Evolutionary conservation across 805 yeast genomes (phyloP).

Genomic region (Saccharomycopsis amapae): DNA sequence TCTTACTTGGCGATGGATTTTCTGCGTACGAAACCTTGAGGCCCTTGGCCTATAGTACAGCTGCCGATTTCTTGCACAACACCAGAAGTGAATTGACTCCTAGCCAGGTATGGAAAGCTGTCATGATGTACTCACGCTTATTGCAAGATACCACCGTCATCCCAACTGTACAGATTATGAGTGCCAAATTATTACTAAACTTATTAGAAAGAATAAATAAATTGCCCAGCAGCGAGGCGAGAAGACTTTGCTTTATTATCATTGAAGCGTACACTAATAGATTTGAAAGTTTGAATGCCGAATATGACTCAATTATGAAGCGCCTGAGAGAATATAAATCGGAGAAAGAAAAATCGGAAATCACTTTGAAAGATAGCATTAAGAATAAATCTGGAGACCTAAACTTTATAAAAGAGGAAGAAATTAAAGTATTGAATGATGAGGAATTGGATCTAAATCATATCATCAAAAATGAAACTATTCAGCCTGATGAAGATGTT

Average conservation of each 20-base stretch:
- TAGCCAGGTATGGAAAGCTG: constrained; percentile 80
- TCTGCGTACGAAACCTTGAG: constrained; percentile 85
- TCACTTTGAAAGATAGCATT: background rate
- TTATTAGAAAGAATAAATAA: constrained; percentile 83
- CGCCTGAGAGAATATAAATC: constrained; percentile 50
- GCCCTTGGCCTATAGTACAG: constrained; percentile 90
- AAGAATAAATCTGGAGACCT: too few species aligned
- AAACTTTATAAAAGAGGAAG: constrained; percentile 1
- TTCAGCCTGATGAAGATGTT: constrained; percentile 28
- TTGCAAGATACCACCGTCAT: constrained; percentile 78
- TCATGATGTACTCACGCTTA: constrained; percentile 71
- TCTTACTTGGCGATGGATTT: constrained; percentile 85
- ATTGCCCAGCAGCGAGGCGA: constrained; percentile 69
- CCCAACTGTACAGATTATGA: constrained; percentile 90
- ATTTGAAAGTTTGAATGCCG: constrained; percentile 66
- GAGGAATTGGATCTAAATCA: constrained; percentile 12
- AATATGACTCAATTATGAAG: constrained; percentile 56
- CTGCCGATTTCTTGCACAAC: constrained; percentile 92
- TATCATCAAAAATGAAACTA: constrained; percentile 2
- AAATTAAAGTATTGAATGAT: constrained; percentile 13
- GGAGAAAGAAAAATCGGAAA: background rate
- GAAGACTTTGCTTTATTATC: constrained; percentile 78
- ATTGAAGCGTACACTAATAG: constrained; percentile 84
- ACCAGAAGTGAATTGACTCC: constrained; percentile 78
- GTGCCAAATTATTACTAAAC: constrained; percentile 83